Conservation (phyloP, 192 early-diverging fungal species). For the Coemansia sp. region DNA sequence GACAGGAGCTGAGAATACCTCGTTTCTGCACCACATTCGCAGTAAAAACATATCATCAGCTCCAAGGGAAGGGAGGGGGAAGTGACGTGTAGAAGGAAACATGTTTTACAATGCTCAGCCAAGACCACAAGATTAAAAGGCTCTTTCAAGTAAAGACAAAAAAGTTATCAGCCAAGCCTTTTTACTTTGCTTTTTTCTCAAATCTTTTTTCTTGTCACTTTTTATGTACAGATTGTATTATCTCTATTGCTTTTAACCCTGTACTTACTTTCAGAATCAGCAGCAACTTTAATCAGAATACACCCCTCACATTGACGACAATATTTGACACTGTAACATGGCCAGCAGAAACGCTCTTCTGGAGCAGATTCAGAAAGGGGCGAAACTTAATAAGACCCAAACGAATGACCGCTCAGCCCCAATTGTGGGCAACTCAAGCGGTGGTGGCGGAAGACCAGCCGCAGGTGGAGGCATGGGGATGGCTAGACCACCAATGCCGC, state of each 20-base stretch:
- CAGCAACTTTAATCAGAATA: not conserved
- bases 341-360: slow-evolving; percentile 60
- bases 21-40: no score
- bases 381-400: slow-evolving; percentile 62
- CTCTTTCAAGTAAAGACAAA: not conserved
- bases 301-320: not conserved
- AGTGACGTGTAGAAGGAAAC: no score
- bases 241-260: slow-evolving; percentile 2
- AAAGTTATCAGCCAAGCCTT: not conserved
- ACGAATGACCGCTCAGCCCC: slow-evolving; percentile 76
- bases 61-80: no score
- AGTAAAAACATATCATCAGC: no score
- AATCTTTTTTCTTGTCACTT: not conserved
- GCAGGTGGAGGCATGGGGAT: slow-evolving; percentile 29
- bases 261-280: not conserved
- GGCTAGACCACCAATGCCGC: slow-evolving; percentile 13
- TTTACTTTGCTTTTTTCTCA: not conserved
- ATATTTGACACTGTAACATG: slow-evolving; percentile 18
- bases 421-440: slow-evolving; percentile 32
- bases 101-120: no score
- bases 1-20: no score
- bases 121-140: not conserved
- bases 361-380: slow-evolving; percentile 72
- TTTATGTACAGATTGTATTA: slow-evolving; percentile 12
- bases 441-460: slow-evolving; percentile 29